Base-by-base conservation (phyloP, 257 asterid genomes). In the Scutellaria galericulata region DNA sequence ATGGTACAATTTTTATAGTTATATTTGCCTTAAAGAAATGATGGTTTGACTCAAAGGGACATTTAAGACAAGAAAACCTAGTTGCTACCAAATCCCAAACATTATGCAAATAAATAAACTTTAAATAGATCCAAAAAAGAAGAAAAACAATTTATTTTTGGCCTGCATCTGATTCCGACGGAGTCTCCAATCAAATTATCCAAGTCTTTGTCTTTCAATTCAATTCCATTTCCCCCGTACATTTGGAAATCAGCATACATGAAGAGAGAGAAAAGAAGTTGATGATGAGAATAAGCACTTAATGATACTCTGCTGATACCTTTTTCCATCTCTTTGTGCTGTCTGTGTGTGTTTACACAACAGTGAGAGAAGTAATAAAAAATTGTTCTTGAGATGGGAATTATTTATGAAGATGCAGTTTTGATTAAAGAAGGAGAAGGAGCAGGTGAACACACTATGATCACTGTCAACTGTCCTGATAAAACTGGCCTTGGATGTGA, bases 401-500 rank as follows among this genome's bases (percentile, higher is more conserved):
- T 88, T 42, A 75, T 84, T 3, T 81, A 61, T 67, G 97, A 91
- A 47, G 97, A 91, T 73, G 92, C 83, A 37, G 94, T 91, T 18
- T 53, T 84, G 82, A 89, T 91, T 5, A 83, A 86, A 75, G 85
- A 85, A 80, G 85, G 85, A 6, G 88, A 75, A 75, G 77, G 31
- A 3, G 72, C 64, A 40, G 81, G 71, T 27, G 97, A 84, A n/a
- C 85, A 66, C 46, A 84, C 90, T 22, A 77, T 85, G 40, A 86
- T 91, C 59, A 91, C 94, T 51, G 84, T 89, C 3, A 91, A 87
- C 58, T 91, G 97, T 60, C 90, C 96, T 0, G 97, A 91, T 69
- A 91, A 89, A 77, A 87, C 92, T 64, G 97, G 97, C 8, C 90
- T 91, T 58, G 97, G 96, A 5, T 91, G 96, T 78, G 96, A 91